These are phyloP conservation scores for Amanita rimosa DNA, from an alignment of 768 basidiomycete species.

Conservation along the genomic window DNA sequence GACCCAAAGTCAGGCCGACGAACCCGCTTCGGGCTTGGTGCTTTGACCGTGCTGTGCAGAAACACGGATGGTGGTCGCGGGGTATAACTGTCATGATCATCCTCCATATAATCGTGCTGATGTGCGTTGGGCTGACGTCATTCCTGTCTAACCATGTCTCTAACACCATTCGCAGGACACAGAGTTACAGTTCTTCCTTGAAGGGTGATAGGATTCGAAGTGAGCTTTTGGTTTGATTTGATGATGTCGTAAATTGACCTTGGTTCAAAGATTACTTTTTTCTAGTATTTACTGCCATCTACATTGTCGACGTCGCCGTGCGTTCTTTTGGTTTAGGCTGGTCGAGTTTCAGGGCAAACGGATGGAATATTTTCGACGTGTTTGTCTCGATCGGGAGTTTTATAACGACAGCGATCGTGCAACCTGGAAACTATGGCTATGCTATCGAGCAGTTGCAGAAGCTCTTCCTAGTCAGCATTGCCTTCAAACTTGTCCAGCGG, in stretches of 20 bases:
- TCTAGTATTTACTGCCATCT: conserved; percentile 58
- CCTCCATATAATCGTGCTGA: conserved; percentile 71
- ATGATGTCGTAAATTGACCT: conserved; percentile 45
- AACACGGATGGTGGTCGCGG: conserved; percentile 90
- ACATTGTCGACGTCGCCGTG: conserved; percentile 64
- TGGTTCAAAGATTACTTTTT: conserved; percentile 59
- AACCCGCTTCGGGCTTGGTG: conserved; percentile 68
- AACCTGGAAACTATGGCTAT: conserved; percentile 39
- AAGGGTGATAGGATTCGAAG: conserved; percentile 48
- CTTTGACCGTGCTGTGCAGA: conserved; percentile 80
- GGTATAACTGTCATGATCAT: conserved; percentile 71
- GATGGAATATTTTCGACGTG: conserved; percentile 92
- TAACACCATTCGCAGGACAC: conserved; percentile 45
- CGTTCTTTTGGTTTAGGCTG: conserved; percentile 81
- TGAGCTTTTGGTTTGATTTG: conserved; percentile 21
- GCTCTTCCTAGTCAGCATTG: conserved; percentile 86
- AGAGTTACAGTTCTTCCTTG: conserved; percentile 49
- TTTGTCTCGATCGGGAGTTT: conserved; percentile 73
- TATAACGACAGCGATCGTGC: conserved; percentile 68
- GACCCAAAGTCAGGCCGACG: conserved; percentile 54
- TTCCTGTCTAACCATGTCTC: not conserved
- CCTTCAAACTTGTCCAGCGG: conserved; percentile 89
- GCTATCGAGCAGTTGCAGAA: conserved; percentile 64
- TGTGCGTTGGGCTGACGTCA: conserved; percentile 37
- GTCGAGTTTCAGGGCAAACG: conserved; percentile 75